These are phyloP conservation scores for Hydrangea macrophylla DNA, from an alignment of 148 eudicot genomes.

Conservation along the genomic window DNA sequence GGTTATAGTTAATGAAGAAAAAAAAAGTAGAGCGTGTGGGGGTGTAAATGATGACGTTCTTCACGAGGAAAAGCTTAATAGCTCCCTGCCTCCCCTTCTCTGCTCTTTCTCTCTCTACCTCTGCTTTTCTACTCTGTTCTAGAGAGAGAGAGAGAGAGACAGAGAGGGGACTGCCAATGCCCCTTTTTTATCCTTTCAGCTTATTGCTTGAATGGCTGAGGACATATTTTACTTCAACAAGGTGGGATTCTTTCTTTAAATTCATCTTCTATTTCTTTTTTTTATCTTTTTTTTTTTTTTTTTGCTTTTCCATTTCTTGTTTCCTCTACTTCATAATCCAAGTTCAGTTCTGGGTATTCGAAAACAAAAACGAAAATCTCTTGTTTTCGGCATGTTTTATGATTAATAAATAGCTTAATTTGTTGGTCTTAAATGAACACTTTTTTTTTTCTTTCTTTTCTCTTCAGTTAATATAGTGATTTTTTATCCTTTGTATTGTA, in stretches of 20 bases:
- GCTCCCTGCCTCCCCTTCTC: neutral
- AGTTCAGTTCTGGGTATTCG: neutral
- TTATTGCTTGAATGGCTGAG: constrained; percentile 18
- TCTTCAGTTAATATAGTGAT: neutral
- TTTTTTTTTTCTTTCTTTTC: neutral
- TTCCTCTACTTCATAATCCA: neutral
- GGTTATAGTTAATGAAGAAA: no score
- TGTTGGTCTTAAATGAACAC: neutral
- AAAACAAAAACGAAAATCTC: no score
- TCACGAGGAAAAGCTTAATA: no score
- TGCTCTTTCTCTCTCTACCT: neutral
- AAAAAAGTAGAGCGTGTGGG: no score
- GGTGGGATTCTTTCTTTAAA: constrained; percentile 25
- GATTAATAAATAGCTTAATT: no score
- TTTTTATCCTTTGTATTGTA: neutral
- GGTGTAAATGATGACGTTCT: no score
- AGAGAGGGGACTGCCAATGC: neutral
- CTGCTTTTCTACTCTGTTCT: neutral
- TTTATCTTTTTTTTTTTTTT: neutral
- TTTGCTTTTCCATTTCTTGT: neutral
- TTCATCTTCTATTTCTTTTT: neutral
- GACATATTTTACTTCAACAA: constrained; percentile 31
- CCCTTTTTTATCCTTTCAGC: neutral
- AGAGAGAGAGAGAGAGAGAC: neutral
- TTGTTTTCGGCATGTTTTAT: neutral